Evolutionary conservation across 129 eudicot genomes (phyloP).

Genomic region (Lactuca sativa): DNA sequence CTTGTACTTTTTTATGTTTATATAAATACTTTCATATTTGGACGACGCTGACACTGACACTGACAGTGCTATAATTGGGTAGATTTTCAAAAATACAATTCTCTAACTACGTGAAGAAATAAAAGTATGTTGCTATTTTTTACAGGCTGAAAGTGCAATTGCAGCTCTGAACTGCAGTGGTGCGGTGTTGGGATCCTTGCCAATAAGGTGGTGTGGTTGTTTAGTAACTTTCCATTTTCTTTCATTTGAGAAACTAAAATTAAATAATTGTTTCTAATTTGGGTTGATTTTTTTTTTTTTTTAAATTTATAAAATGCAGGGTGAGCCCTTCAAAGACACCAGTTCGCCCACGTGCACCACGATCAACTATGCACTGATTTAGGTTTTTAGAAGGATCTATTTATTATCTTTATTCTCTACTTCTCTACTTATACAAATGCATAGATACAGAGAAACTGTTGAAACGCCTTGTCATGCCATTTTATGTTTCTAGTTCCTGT

Average conservation of each 20-base stretch:
- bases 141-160: conserved; percentile 83
- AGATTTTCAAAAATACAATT: no score
- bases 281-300: not conserved
- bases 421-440: conserved; percentile 12
- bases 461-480: conserved; percentile 20
- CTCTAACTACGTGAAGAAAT: no score
- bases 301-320: conserved; percentile 40
- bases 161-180: conserved; percentile 88
- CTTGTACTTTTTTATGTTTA: no score
- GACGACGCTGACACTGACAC: no score
- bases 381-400: conserved; percentile 23
- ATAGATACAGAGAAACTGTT: conserved; percentile 24
- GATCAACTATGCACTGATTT: conserved; percentile 45
- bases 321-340: conserved; percentile 95
- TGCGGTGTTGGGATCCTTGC: conserved; percentile 65
- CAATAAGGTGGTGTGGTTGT: conserved; percentile 45
- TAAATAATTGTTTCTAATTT: not conserved
- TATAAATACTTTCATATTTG: no score
- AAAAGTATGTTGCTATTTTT: not conserved
- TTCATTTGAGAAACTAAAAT: not conserved
- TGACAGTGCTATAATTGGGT: no score
- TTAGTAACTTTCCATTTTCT: not conserved
- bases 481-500: conserved; percentile 38
- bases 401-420: conserved; percentile 17
- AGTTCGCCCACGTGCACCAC: conserved; percentile 76